Base-by-base conservation (phyloP, 1,284 basidiomycete genomes). In the Ceratobasidium theobromae region DNA sequence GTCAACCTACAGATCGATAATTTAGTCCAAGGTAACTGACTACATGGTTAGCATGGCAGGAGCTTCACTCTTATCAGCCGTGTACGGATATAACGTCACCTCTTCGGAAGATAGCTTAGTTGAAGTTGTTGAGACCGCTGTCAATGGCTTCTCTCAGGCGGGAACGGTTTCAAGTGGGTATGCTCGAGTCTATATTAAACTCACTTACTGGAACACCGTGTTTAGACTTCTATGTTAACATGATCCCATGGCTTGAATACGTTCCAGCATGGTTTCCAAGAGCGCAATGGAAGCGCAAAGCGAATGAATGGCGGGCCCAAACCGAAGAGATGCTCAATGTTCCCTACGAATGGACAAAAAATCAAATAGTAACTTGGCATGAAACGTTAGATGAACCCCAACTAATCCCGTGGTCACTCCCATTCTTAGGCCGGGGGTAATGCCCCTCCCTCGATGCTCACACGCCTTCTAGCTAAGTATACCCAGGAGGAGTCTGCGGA, bases 191-290 rank as follows among this genome's bases (percentile, higher is more conserved):
- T 16, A 16, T 8, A 16, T 16, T 38, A 16, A 38, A 38, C n/a
- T n/a, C 35, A 16, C 8, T 8, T 8, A 16, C 35, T 38, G 16
- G 16, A 8, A 38, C 16, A 8, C 16, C 16, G 16, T 38, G 35
- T 38, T 38, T 38, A 60, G 43, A 48, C n/a, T 60, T 60, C 23
- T 60, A n/a, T 21, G 55, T 48, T 8, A 48, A 60, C 43, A 33
- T 30, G 11, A 21, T 52, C 3, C 46, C 38, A 11, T 52, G 58
- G 48, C 23, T 68, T 3, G 25, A 51, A 5, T 41, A 65, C 30
- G 28, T 68, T 16, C 67, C 60, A 1, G 38, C 49, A 12, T 68
- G 67, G 67, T 18, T 60, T 25, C 67, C 67, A 8, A 52, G 67
- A 12, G 38, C 58, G 2, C 23, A n/a, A 18, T 65, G 52, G 58